Evolutionary conservation across 2,329 filamentous ascomycete genomes (phyloP).

Genomic region (Aspergillus amoenus): DNA sequence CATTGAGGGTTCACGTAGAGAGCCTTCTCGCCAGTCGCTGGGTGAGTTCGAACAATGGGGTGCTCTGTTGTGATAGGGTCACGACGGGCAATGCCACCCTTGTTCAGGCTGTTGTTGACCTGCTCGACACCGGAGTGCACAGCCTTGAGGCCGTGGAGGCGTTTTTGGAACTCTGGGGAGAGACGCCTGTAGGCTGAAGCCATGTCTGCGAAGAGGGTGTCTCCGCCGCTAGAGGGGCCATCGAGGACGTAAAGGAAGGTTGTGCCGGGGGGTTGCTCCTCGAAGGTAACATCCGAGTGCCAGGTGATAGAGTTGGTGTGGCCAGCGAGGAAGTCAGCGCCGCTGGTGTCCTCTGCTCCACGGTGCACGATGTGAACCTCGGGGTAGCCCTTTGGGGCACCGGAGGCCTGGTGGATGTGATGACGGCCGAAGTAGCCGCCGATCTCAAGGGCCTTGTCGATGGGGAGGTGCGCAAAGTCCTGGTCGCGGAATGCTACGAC

Average conservation of each 20-base stretch:
- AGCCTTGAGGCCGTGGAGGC: conserved; percentile 76
- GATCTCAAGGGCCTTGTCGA: conserved; percentile 66
- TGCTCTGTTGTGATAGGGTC: conserved; percentile 74
- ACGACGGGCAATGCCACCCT: conserved; percentile 69
- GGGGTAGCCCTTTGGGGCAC: conserved; percentile 70
- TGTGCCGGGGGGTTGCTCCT: conserved; percentile 82
- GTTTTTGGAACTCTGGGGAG: conserved; percentile 73
- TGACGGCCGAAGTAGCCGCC: conserved; percentile 76
- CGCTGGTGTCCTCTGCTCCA: conserved; percentile 62
- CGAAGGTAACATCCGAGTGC: conserved; percentile 88
- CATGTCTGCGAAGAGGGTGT: conserved; percentile 79
- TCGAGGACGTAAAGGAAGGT: conserved; percentile 90
- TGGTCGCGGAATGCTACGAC: conserved; percentile 77
- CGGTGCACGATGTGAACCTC: conserved; percentile 79
- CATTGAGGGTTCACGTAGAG: conserved; percentile 82
- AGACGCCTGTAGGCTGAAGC: conserved; percentile 79
- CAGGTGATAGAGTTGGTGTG: conserved; percentile 80
- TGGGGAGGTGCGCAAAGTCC: conserved; percentile 69
- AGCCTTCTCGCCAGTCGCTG: conserved; percentile 74
- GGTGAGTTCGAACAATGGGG: conserved; percentile 78
- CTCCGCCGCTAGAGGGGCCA: conserved; percentile 73
- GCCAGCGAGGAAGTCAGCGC: conserved; percentile 62
- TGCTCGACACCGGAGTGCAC: conserved; percentile 83
- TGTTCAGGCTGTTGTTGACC: conserved; percentile 64
- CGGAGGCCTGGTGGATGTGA: conserved; percentile 78